Base-by-base conservation (phyloP, 2,329 filamentous ascomycete genomes). In the Fusarium sp. region DNA sequence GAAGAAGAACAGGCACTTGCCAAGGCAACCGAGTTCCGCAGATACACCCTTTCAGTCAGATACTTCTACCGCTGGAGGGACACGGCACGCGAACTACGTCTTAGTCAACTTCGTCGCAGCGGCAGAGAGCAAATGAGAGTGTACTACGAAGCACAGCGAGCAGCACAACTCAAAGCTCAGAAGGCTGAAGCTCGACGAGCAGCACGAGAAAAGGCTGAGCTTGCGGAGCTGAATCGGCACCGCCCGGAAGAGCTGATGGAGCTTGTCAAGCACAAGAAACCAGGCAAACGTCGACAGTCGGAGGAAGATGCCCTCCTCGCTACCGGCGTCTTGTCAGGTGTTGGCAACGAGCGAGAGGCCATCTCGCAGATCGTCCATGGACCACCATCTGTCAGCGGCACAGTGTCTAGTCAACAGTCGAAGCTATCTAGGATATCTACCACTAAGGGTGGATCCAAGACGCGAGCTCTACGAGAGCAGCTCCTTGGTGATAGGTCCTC, bases 1-100 rank as follows among this genome's bases (percentile, higher is more conserved):
- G 87, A 89, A 73, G 87, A 89, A 44, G 84, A 85, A 20, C 75
- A 78, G 70, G 75, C 86, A 75, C 51, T 87, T 79, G 83, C 83
- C 3, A 80, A 87, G 62, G 88, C 88, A 16, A 81, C 83, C 17
- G 79, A 82, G n/a, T 89, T 87, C 72, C 84, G 86, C 40, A 75
- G 73, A 5, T 86, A 88, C 75, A 89, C 83, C 63, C 81, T 91
- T 33, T 80, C 82, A 14, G 80, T 90, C 67, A 89, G 86, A 56
- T 91, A 84, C 77, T 90, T 90, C 68, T 90, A 90, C 73, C 82
- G 83, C 20, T 91, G 89, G 89, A 86, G 85, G 57, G 78, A 86
- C 16, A 84, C 80, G 42, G 87, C 86, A 10, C 84, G 88, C 14
- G 83, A 85, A 53, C 84, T 83, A 20, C 84, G 86, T 4, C 83